phyloP scores from a whole-genome alignment of 2,329 filamentous ascomycete genomes.

The Penicillium sp. region DNA sequence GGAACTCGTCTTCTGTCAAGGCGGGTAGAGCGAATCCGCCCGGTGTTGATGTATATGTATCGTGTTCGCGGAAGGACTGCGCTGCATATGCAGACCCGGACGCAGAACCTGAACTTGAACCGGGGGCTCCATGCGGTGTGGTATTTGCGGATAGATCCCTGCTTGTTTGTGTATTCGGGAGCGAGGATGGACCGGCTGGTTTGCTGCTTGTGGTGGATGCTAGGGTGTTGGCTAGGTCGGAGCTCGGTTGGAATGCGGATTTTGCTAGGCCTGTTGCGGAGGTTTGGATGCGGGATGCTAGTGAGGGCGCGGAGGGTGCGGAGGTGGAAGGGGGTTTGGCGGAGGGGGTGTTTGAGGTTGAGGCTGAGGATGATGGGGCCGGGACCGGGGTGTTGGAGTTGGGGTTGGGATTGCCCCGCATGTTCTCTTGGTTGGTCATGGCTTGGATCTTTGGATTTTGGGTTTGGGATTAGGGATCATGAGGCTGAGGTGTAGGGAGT shows the following conservation, averaged over 20 bases:
- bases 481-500: background rate
- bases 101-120: background rate
- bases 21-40: constrained; percentile 14
- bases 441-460: background rate
- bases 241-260: constrained; percentile 26
- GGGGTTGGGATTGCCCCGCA: constrained; percentile 6
- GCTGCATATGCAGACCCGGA: background rate
- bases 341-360: background rate
- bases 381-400: background rate
- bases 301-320: constrained; percentile 13
- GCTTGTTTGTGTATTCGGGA: background rate
- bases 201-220: constrained; percentile 20
- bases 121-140: background rate
- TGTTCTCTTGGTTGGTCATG: constrained; percentile 7
- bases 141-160: background rate
- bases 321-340: background rate
- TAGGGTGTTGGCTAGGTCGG: constrained; percentile 22
- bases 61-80: constrained; percentile 10
- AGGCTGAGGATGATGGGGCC: background rate
- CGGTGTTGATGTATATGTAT: background rate
- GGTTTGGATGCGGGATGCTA: constrained; percentile 31
- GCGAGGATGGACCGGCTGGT: constrained; percentile 1
- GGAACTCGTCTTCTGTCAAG: constrained; percentile 25
- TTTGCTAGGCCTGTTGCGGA: constrained; percentile 39
- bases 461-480: background rate